Base-by-base conservation (phyloP, 768 basidiomycete species). In the Boletus coccyginus region DNA sequence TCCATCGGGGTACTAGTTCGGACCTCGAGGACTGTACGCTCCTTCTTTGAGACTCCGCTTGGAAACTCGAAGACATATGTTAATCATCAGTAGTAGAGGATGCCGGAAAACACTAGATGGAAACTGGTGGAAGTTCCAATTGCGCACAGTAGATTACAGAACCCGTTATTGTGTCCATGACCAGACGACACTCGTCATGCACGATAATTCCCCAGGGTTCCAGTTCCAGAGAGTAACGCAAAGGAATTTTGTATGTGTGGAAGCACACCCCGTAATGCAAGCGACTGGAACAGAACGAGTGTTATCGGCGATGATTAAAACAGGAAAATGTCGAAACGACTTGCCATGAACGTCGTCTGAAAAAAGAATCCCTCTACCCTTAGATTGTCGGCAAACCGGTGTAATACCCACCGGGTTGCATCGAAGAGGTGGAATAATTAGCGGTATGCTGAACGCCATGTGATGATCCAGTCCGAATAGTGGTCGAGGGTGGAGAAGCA, bases 311-410 rank as follows among this genome's bases (percentile, higher is more conserved):
- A n/a, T n/a, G n/a, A 5, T n/a, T 13, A 31, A 39, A 40, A 19
- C 5, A 10, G 43, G n/a, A 32, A 47, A n/a, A 4, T n/a, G 14
- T 31, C 38, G 27, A 31, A n/a, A n/a, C n/a, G n/a, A n/a, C n/a
- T n/a, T n/a, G n/a, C n/a, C n/a, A n/a, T 17, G 10, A 31, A 11
- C n/a, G 13, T 35, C 14, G 9, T 27, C 8, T 35, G 7, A 29
- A 38, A 29, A 14, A 16, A 55, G 3, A 11, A 46, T 24, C 1
- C 9, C 16, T 10, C 7, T 36, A 24, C 9, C 32, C 33, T 61
- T 42, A 71, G n/a, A 71, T 29, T 41, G 71, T 71, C 7, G 70
- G 70, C 17, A 33, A 39, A 3, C 71, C 67, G 38, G 43, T 66
- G 42, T 73, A 71, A 27, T 61, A 50, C 32, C 58, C 63, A 12